A percentile compares a stretch with the other conserved stretches of the same genome.
Evolutionary conservation across 2,329 filamentous ascomycete genomes (phyloP).

Genomic region (Colletotrichum limetticola): DNA sequence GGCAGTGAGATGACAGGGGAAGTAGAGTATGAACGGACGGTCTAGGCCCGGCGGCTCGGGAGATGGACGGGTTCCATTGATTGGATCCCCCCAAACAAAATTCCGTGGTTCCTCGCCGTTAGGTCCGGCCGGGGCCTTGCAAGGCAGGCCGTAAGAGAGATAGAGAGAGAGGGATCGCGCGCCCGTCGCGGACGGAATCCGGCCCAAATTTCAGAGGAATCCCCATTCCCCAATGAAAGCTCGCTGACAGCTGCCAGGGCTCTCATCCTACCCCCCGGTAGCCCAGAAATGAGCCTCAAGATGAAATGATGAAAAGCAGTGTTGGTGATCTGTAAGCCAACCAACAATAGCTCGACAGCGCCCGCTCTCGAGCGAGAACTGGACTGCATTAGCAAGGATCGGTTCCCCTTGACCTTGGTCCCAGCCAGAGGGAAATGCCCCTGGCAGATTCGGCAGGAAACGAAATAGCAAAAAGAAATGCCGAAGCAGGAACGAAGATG

Average conservation of each 20-base stretch:
- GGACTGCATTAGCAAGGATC: neutral
- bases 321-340: neutral
- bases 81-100: conserved; percentile 1
- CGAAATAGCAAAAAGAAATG: conserved; percentile 8
- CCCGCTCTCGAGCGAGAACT: neutral
- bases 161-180: neutral
- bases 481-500: conserved; percentile 3
- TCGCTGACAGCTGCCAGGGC: neutral
- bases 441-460: conserved; percentile 21
- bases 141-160: neutral
- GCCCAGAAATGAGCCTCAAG: neutral
- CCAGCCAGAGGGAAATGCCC: conserved; percentile 1
- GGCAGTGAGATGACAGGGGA: neutral
- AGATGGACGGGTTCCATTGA: conserved; percentile 9
- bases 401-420: neutral
- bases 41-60: conserved; percentile 17
- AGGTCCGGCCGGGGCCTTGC: neutral
- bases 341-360: neutral
- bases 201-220: neutral
- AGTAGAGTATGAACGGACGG: neutral
- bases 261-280: neutral
- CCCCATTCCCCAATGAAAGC: neutral
- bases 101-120: neutral
- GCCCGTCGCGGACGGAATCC: neutral
- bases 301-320: neutral